Base-by-base conservation (phyloP, 768 basidiomycete genomes). In the Agaricus bisporus region DNA sequence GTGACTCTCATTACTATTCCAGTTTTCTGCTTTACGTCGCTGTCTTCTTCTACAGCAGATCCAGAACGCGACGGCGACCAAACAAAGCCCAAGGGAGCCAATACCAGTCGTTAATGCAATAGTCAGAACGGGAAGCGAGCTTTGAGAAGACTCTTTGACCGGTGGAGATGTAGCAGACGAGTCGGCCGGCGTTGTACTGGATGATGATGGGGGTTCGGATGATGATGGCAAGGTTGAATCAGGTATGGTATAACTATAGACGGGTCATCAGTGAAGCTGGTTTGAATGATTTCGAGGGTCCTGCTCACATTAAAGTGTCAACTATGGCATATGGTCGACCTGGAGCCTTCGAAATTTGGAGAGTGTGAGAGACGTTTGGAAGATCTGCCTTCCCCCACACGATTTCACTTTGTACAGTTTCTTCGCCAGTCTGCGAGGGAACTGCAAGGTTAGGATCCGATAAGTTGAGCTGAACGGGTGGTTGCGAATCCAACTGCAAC, bases 301-400 rank as follows among this genome's bases (percentile, higher is more conserved):
- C 63, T 32, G 32, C 68, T 56, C 56, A 74, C 74, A 73, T 66
- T 20, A 76, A 48, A 5, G 64, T 66, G 59, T 76, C 73, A 10
- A 76, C 68, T 10, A 74, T 59, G 8, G 61, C 69, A 46, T 61
- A 74, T 10, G 65, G 59, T 51, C 71, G 66, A 6, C 65, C 66
- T 2, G 57, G 54, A 7, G 67, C 68, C n/a, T 71, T 68, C 1
- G 70, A 73, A 20, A 76, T 63, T n/a, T 63, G 58, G n/a, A 76
- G 61, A 2, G 61, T 71, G 57, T 76, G 74, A 36, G 59, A 55
- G 9, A 61, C 63, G 43, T 74, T 68, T 15, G 55, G 49, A 41
- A 76, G 60, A 2, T 62, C 64, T 12, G 54, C 64, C 12, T 66
- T 64, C 25, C 64, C 59, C 74, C 74, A 76, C 2, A 74, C 66